Conservation (phyloP, 306 rosid genomes). For the Pterocarpus macrocarpus region DNA sequence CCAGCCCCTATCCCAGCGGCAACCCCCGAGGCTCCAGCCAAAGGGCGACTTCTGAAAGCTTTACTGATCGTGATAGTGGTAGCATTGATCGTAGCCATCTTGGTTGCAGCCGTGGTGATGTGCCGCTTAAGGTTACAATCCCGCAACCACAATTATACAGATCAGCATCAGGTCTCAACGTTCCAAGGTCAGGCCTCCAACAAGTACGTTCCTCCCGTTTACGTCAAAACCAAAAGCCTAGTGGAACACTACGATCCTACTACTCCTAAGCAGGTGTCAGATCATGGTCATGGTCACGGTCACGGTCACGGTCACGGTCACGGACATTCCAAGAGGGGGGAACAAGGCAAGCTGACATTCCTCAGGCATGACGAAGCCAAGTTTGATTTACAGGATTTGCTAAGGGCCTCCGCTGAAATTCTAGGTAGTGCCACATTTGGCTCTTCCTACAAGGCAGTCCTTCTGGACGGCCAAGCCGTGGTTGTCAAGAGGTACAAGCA, state of each 20-base stretch:
- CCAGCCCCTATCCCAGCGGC: neutral
- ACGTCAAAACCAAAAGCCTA: conserved; percentile 47
- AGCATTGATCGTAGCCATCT: conserved; percentile 50
- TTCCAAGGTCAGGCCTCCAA: conserved; percentile 31
- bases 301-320: neutral
- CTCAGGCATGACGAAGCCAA: conserved; percentile 58
- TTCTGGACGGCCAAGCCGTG: conserved; percentile 59
- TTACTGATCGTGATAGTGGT: conserved; percentile 44
- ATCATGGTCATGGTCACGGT: neutral
- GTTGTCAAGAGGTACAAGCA: conserved; percentile 93
- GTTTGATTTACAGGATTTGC: conserved; percentile 81
- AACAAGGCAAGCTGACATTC: conserved; percentile 68
- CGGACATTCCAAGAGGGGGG: conserved; percentile 55
- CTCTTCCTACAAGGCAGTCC: conserved; percentile 83
- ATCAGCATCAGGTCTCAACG: neutral
- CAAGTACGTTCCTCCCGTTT: conserved; percentile 22
- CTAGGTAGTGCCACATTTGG: conserved; percentile 91
- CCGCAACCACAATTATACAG: neutral
- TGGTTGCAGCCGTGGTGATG: conserved; percentile 49
- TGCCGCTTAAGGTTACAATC: conserved; percentile 38
- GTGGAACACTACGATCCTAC: conserved; percentile 38
- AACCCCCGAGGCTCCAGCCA: neutral
- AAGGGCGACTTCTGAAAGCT: conserved; percentile 43
- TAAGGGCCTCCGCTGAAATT: conserved; percentile 84
- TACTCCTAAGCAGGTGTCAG: conserved; percentile 31